Evolutionary conservation across 345 rosid species (phyloP), one percentile per base, ranked within the genome.

Genomic region (Hevea brasiliensis): DNA sequence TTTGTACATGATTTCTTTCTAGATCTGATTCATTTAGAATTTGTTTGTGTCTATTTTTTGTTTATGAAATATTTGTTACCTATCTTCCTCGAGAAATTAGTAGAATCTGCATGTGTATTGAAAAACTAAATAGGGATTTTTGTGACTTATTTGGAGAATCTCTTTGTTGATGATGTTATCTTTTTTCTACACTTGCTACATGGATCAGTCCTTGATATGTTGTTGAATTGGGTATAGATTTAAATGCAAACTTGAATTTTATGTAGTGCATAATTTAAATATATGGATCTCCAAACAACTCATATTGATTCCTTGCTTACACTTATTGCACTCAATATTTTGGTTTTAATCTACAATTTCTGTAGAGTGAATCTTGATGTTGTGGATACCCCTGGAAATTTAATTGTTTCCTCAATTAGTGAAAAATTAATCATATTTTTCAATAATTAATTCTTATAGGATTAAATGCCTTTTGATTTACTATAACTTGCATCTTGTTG

Each of bases 91-190:
- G n/a, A n/a, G n/a, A n/a, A n/a, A n/a, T n/a, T n/a, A n/a, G n/a
- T n/a, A n/a, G n/a, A n/a, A n/a, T n/a, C n/a, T n/a, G n/a, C n/a
- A n/a, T n/a, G n/a, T n/a, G n/a, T n/a, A n/a, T n/a, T n/a, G n/a
- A n/a, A n/a, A n/a, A n/a, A n/a, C n/a, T n/a, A n/a, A n/a, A n/a
- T n/a, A n/a, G n/a, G n/a, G n/a, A n/a, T n/a, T n/a, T n/a, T n/a
- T n/a, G n/a, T n/a, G n/a, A n/a, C n/a, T n/a, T n/a, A n/a, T 71
- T 59, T 67, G 35, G 27, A 57, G 68, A 54, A 70, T 76, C 66
- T 58, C 71, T 64, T 68, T 72, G 44, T 26, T 72, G 54, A 56
- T 59, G 51, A 18, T 53, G 51, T 67, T 47, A 4, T 32, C 20
- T 9, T 54, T 35, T 67, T 32, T 57, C 66, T 64, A 57, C 47